Conservation (phyloP, 2,329 filamentous ascomycete species). For the Exutisphaerella laricina region DNA sequence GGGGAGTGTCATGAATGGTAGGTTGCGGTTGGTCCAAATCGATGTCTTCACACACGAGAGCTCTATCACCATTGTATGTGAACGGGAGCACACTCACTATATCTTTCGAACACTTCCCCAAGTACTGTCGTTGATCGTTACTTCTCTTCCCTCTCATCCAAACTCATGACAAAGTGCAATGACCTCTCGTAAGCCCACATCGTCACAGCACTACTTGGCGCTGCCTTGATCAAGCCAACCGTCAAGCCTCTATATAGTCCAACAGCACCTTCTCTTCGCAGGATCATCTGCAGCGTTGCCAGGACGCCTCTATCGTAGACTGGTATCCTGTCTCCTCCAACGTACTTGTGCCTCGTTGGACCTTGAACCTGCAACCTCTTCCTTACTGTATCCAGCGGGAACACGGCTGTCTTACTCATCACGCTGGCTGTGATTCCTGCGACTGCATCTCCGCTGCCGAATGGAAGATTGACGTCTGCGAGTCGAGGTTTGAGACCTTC, state of each 20-base stretch:
- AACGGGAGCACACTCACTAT: no score
- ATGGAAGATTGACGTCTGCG: slow-evolving; percentile 47
- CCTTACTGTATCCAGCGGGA: slow-evolving; percentile 85
- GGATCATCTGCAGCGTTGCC: slow-evolving; percentile 61
- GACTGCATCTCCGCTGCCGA: slow-evolving; percentile 73
- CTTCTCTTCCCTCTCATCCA: slow-evolving; percentile 16
- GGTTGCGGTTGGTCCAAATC: no score
- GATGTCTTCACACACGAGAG: no score
- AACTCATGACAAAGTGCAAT: slow-evolving; percentile 42
- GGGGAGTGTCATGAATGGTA: no score
- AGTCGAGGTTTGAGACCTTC: slow-evolving; percentile 58
- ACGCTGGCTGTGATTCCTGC: slow-evolving; percentile 77
- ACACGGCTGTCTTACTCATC: slow-evolving; percentile 80
- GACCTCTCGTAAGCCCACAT: slow-evolving; percentile 90
- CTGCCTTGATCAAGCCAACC: slow-evolving; percentile 86
- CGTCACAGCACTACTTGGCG: slow-evolving; percentile 84
- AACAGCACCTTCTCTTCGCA: slow-evolving; percentile 65
- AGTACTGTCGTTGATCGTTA: no score
- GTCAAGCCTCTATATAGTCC: slow-evolving; percentile 84
- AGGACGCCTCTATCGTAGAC: slow-evolving; percentile 65
- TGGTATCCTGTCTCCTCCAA: slow-evolving; percentile 68
- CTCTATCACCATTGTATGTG: no score
- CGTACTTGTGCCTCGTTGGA: slow-evolving; percentile 70
- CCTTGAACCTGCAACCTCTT: slow-evolving; percentile 96
- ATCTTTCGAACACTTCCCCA: no score